Base-by-base conservation (phyloP, 2,329 filamentous ascomycete species). In the Botrytis cinerea region DNA sequence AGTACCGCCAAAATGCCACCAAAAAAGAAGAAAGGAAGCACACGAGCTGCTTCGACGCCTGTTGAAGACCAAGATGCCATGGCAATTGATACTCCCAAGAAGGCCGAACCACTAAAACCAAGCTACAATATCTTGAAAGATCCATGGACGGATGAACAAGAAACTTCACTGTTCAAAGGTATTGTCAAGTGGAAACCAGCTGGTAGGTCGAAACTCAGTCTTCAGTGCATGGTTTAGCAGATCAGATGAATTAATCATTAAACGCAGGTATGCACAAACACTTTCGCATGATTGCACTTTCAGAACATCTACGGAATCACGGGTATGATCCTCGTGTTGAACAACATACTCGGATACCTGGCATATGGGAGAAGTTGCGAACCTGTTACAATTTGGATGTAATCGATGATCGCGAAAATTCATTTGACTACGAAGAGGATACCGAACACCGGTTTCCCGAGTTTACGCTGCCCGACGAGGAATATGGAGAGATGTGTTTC, bases 151-250 rank as follows among this genome's bases (percentile, higher is more conserved):
- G 95, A 97, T 79, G 95, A 98, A 80, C 96, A 99, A 82, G 92
- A 97, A 77, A 94, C 93, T 1, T 95, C 94, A 59, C 87, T 99
- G 0, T 94, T 97, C 84, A 98, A 98, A 81, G 94, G 91, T 70
- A 92, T 98, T 77, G 95, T 98, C 76, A 89, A 91, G 80, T 97
- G 93, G 92, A 99, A 99, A 81, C 96, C 96, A n/a, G 95, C 95
- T 59, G 95, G 94, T 93, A 81, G 77, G 83, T 43, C 28, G n/a
- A 3, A 45, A 28, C 20, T 25, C 22, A n/a, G 32, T 51, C 14
- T 38, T 32, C 8, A 32, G n/a, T 69, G 32, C 8, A 28, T 72
- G 67, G 59, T 43, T 14, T 22, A 45, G 10, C 18, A 22, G 9
- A 46, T 25, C 35, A 35, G 46, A 67, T 7, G 38, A 28, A 67